Evolutionary conservation across 371 early-diverging fungal species (phyloP).

Genomic region (Syncephalastrum sp.): DNA sequence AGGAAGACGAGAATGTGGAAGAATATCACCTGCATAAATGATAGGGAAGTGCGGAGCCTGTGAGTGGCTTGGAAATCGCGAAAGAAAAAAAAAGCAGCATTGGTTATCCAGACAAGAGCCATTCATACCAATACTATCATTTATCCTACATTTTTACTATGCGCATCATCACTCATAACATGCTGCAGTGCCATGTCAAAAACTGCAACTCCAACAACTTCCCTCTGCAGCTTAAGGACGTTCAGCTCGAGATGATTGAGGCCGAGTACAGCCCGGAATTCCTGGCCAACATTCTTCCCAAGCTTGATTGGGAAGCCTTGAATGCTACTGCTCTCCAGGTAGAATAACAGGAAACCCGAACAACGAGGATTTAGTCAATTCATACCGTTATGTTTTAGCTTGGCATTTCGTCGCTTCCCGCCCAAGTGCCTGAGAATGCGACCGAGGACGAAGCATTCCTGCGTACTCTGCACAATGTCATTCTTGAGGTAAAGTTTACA

Average conservation of each 20-base stretch:
- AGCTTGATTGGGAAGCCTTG: conserved; percentile 87
- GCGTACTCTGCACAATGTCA: conserved; percentile 68
- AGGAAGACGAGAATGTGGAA: no score
- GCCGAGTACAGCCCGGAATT: conserved; percentile 89
- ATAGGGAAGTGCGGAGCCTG: no score
- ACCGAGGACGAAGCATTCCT: conserved; percentile 74
- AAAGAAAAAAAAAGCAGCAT: no score
- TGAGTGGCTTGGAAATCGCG: no score
- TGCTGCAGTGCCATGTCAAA: conserved; percentile 97
- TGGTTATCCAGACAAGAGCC: no score
- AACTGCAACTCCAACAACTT: conserved; percentile 88
- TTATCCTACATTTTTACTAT: conserved; percentile 31
- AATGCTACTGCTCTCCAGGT: conserved; percentile 73
- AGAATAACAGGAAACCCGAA: conserved; percentile 5
- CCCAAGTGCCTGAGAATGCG: conserved; percentile 71
- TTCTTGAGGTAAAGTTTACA: conserved; percentile 69
- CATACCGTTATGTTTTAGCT: conserved; percentile 35
- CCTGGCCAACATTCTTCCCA: conserved; percentile 76
- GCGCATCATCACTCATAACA: conserved; percentile 96
- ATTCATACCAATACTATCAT: no score
- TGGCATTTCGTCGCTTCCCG: conserved; percentile 65
- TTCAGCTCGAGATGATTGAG: conserved; percentile 77
- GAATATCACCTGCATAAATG: no score
- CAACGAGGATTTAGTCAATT: no score
- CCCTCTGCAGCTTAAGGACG: conserved; percentile 85